Conservation (phyloP, 2,329 filamentous ascomycete genomes). For the Graphilbum ipis-grandicollis region DNA sequence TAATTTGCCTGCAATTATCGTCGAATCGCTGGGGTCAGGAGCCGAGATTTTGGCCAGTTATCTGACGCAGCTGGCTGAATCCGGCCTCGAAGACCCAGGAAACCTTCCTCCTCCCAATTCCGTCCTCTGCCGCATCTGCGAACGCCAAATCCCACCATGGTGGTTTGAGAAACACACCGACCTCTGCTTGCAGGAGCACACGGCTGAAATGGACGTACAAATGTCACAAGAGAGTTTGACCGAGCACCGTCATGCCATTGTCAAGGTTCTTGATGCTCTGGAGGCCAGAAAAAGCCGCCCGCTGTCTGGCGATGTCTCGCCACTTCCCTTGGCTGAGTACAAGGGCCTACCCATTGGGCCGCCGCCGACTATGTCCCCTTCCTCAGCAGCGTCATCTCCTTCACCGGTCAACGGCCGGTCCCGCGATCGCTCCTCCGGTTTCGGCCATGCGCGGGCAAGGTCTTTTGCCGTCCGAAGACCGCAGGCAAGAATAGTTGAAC, state of each 20-base stretch:
- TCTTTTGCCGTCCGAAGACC: slow-evolving; percentile 87
- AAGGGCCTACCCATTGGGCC: slow-evolving; percentile 76
- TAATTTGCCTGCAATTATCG: slow-evolving; percentile 73
- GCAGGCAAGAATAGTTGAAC: slow-evolving; percentile 81
- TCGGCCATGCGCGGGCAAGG: slow-evolving; percentile 63
- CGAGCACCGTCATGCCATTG: slow-evolving; percentile 86
- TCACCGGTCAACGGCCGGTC: slow-evolving; percentile 57
- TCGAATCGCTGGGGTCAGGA: slow-evolving; percentile 84
- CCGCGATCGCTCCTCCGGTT: slow-evolving; percentile 49
- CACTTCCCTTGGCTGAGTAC: slow-evolving; percentile 55
- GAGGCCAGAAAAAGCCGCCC: slow-evolving; percentile 60
- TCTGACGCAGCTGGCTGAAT: slow-evolving; percentile 75
- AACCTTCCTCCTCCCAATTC: slow-evolving; percentile 67
- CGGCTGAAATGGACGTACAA: slow-evolving; percentile 94
- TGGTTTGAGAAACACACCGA: slow-evolving; percentile 99
- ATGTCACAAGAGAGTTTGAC: slow-evolving; percentile 82
- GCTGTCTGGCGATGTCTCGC: slow-evolving; percentile 31
- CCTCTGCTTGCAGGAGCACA: slow-evolving; percentile 85
- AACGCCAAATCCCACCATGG: slow-evolving; percentile 93
- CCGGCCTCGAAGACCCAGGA: slow-evolving; percentile 55
- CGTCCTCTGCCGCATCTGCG: slow-evolving; percentile 89
- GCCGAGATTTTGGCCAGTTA: slow-evolving; percentile 91
- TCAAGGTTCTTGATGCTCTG: slow-evolving; percentile 83
- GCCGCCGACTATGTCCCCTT: slow-evolving; percentile 37
- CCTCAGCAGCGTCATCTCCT: slow-evolving; percentile 35